Conservation (phyloP, 495 filamentous ascomycete genomes). For the Lepidopterella palustris region DNA sequence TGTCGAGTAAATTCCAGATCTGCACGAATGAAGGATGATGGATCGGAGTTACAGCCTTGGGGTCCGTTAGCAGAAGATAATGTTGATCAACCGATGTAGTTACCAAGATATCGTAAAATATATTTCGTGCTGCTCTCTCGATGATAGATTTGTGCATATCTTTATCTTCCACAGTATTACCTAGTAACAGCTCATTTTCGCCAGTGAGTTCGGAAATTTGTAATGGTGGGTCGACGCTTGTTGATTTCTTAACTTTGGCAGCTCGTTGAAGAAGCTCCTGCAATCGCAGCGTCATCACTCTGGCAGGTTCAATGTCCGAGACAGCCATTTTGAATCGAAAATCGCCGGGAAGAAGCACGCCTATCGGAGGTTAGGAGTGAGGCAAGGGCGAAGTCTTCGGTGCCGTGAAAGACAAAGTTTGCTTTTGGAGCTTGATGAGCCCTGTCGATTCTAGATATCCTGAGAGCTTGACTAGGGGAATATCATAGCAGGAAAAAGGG, state of each 20-base stretch:
- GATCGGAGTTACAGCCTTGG: conserved; percentile 42
- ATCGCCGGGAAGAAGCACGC: too few relatives aligned
- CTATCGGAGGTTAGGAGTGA: too few relatives aligned
- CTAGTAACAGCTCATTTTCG: conserved; percentile 40
- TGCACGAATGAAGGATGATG: conserved; percentile 66
- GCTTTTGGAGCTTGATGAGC: too few relatives aligned
- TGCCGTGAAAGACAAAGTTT: too few relatives aligned
- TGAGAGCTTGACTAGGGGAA: too few relatives aligned
- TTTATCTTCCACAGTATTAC: conserved; percentile 26
- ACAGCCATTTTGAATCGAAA: conserved; percentile 21
- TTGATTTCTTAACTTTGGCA: conserved; percentile 55
- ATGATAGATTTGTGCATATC: conserved; percentile 57
- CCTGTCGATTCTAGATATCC: too few relatives aligned
- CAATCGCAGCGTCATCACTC: conserved; percentile 34
- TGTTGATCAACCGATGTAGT: conserved; percentile 27
- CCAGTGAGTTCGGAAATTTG: conserved; percentile 49
- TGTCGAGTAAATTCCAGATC: conserved; percentile 90
- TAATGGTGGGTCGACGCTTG: conserved; percentile 72
- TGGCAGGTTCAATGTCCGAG: conserved; percentile 2
- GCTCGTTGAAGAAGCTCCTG: conserved; percentile 58
- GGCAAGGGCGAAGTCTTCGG: too few relatives aligned
- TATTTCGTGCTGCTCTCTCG: conserved; percentile 70
- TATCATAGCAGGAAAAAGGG: too few relatives aligned
- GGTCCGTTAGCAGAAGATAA: neutral
- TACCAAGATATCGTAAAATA: conserved; percentile 71